Percentiles rank a stretch among this genome's conserved stretches.
These are phyloP conservation scores for Ophiostoma ulmi DNA, from an alignment of 2,329 filamentous ascomycete species.

Conservation along the genomic window DNA sequence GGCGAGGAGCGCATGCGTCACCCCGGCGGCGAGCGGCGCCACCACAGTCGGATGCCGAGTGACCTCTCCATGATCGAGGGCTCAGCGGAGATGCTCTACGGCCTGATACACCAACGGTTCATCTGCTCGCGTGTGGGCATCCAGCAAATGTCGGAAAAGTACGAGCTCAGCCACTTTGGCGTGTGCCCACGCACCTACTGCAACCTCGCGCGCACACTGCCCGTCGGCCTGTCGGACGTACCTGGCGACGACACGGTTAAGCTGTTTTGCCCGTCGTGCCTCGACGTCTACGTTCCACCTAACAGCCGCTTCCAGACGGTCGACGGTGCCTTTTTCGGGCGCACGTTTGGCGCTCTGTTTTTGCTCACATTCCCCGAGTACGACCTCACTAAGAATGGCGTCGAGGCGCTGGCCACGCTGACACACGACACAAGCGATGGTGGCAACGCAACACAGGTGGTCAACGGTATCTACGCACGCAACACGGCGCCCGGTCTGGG, in stretches of 20 bases:
- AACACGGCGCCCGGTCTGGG: conserved; percentile 90
- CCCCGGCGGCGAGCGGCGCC: conserved; percentile 60
- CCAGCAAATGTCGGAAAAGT: conserved; percentile 99
- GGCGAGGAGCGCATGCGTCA: conserved; percentile 55
- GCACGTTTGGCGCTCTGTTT: conserved; percentile 94
- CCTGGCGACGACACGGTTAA: conserved; percentile 97
- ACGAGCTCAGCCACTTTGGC: conserved; percentile 93
- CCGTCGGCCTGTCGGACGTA: conserved; percentile 89
- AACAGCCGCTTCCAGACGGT: conserved; percentile 97
- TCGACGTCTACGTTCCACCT: conserved; percentile 94
- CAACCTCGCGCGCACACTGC: conserved; percentile 81
- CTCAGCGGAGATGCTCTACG: conserved; percentile 96
- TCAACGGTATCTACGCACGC: conserved; percentile 81
- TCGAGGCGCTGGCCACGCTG: conserved; percentile 48
- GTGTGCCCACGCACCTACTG: conserved; percentile 93
- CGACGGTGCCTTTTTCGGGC: conserved; percentile 95
- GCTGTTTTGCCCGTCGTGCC: conserved; percentile 92
- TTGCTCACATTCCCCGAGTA: conserved; percentile 98
- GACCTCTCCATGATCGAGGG: conserved; percentile 95
- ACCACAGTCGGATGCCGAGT: conserved; percentile 78
- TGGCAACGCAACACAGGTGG: conserved; percentile 32
- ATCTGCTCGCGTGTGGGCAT: conserved; percentile 95
- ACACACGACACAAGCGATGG: conserved; percentile 21
- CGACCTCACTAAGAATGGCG: conserved; percentile 70
- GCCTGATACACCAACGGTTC: conserved; percentile 95